A percentile compares a stretch with the other conserved stretches of the same genome.
phyloP scores from a whole-genome alignment of 192 early-diverging fungal genomes.

The Coemansia sp. region DNA sequence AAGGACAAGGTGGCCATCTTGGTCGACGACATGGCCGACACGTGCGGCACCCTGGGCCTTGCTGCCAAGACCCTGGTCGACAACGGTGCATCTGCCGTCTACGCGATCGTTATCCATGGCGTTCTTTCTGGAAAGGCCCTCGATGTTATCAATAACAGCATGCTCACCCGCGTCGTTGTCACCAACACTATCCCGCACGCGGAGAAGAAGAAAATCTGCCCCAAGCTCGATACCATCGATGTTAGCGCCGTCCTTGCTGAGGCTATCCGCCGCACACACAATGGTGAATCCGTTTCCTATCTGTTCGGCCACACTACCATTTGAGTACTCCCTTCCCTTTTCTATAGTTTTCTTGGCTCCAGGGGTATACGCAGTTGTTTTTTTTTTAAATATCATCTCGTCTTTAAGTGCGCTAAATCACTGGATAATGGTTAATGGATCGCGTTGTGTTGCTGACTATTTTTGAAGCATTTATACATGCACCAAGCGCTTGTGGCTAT shows the following conservation, averaged over 20 bases:
- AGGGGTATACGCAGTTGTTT: too few species aligned
- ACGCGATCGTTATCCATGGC: constrained; percentile 95
- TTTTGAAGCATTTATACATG: too few species aligned
- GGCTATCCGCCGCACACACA: constrained; percentile 71
- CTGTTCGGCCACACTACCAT: constrained; percentile 55
- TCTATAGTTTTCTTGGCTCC: background rate
- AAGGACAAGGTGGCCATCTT: constrained; percentile 86
- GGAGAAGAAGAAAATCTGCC: constrained; percentile 73
- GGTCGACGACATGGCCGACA: constrained; percentile 98
- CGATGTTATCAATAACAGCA: constrained; percentile 77
- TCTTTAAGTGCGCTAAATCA: too few species aligned
- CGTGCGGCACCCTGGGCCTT: constrained; percentile 84
- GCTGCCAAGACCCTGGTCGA: constrained; percentile 88
- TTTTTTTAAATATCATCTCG: too few species aligned
- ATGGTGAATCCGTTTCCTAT: constrained; percentile 69
- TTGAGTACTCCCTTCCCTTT: constrained; percentile 5
- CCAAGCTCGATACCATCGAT: constrained; percentile 81
- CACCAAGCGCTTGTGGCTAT: too few species aligned
- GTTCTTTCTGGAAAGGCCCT: constrained; percentile 92
- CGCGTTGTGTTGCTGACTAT: too few species aligned
- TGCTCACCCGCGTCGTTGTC: constrained; percentile 73
- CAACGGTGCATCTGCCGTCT: constrained; percentile 89
- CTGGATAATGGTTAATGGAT: too few species aligned
- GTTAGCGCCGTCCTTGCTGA: constrained; percentile 77
- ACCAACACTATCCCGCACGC: constrained; percentile 83